These are phyloP conservation scores for Candida sonorensis DNA, from an alignment of 805 yeast genomes.

Conservation along the genomic window DNA sequence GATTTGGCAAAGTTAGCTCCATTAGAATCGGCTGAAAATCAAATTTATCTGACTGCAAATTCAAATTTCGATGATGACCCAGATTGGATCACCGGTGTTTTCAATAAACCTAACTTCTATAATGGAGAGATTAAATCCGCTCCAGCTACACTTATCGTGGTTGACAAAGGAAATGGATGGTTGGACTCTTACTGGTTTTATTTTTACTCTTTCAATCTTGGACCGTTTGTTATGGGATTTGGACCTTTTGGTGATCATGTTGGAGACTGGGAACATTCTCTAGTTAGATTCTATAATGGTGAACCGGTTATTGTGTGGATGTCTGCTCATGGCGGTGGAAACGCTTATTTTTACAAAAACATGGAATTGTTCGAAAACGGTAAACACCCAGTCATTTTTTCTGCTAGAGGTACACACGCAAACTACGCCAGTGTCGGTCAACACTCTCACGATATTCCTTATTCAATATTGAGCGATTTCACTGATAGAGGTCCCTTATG, in stretches of 20 bases:
- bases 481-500: slow-evolving; percentile 94
- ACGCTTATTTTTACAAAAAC: slow-evolving; percentile 74
- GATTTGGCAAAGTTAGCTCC: slow-evolving; percentile 30
- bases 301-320: slow-evolving; percentile 84
- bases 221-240: slow-evolving; percentile 95
- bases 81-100: slow-evolving; percentile 75
- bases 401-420: slow-evolving; percentile 96
- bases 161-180: slow-evolving; percentile 92
- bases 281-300: slow-evolving; percentile 78
- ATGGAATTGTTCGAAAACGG: slow-evolving; percentile 51
- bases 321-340: slow-evolving; percentile 98
- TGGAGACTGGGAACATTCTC: slow-evolving; percentile 97
- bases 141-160: slow-evolving; percentile 75
- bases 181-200: slow-evolving; percentile 96
- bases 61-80: slow-evolving; percentile 70
- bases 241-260: slow-evolving; percentile 98
- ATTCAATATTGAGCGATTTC: slow-evolving; percentile 82
- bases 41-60: slow-evolving; percentile 55
- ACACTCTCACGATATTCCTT: slow-evolving; percentile 92
- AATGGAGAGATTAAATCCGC: slow-evolving; percentile 70
- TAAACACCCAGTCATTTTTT: slow-evolving; percentile 68
- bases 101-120: slow-evolving; percentile 60
- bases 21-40: slow-evolving; percentile 21
- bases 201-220: slow-evolving; percentile 88
- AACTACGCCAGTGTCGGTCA: slow-evolving; percentile 95